Conservation (phyloP, 2,329 filamentous ascomycete species). For the Huntiella savannae region DNA sequence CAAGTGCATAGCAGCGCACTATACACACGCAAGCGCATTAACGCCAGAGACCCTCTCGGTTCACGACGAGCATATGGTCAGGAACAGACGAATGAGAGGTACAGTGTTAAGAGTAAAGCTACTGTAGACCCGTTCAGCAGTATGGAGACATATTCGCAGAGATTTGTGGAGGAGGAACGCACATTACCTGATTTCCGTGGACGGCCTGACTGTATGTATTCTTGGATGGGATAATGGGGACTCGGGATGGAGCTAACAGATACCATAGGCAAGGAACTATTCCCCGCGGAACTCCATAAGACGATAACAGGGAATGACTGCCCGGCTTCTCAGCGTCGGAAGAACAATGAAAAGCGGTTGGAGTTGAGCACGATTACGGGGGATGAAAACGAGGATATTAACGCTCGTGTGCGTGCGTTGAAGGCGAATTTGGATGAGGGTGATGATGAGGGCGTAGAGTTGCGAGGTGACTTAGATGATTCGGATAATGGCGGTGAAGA, state of each 20-base stretch:
- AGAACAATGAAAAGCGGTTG: slow-evolving; percentile 23
- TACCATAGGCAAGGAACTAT: slow-evolving; percentile 24
- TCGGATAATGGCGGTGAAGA: slow-evolving; percentile 20
- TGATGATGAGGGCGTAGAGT: slow-evolving; percentile 23
- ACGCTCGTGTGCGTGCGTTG: slow-evolving; percentile 16
- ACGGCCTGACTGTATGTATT: slow-evolving; percentile 24
- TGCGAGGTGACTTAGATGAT: slow-evolving; percentile 27
- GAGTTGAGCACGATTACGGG: slow-evolving; percentile 29
- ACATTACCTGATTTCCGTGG: slow-evolving; percentile 34
- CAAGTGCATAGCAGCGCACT: slow-evolving; percentile 35
- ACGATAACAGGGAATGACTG: slow-evolving; percentile 31
- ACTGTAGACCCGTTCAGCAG: slow-evolving; percentile 38
- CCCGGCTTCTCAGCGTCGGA: slow-evolving; percentile 4
- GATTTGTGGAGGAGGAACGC: slow-evolving; percentile 31
- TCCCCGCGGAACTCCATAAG: slow-evolving; percentile 35
- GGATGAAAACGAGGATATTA: slow-evolving; percentile 23
- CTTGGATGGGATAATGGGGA: not conserved
- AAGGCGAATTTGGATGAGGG: slow-evolving; percentile 23
- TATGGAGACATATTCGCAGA: slow-evolving; percentile 38
- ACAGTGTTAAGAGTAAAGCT: slow-evolving; percentile 34
- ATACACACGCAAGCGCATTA: slow-evolving; percentile 35
- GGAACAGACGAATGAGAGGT: slow-evolving; percentile 38
- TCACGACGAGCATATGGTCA: slow-evolving; percentile 31
- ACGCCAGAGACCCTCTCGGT: slow-evolving; percentile 21
- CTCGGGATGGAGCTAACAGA: not conserved